These are phyloP conservation scores for Pestalotiopsis sp. DNA, from an alignment of 2,329 filamentous ascomycete species.

Conservation along the genomic window DNA sequence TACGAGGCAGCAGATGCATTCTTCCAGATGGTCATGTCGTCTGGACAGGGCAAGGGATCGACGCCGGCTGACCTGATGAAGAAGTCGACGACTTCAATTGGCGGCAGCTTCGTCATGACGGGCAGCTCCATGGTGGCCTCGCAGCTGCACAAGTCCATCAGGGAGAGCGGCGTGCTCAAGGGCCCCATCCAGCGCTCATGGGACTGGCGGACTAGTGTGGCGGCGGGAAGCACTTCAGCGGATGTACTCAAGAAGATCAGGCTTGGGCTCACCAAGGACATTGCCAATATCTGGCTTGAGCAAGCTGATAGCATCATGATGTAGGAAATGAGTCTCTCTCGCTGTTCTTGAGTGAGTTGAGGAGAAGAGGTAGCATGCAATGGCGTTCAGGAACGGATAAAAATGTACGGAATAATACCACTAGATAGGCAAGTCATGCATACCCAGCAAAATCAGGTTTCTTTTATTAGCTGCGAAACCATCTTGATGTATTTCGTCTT, in stretches of 20 bases:
- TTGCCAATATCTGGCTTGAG: constrained; percentile 68
- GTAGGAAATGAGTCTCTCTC: constrained; percentile 22
- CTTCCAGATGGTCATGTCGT: constrained; percentile 72
- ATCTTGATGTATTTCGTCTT: too few relatives aligned
- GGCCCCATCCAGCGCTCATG: constrained; percentile 59
- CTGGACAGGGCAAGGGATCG: constrained; percentile 64
- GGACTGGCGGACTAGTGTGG: constrained; percentile 68
- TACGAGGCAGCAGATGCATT: constrained; percentile 77
- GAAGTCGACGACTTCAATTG: constrained; percentile 46
- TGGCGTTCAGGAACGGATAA: constrained; percentile 2
- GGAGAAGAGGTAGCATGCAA: background rate
- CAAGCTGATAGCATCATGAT: constrained; percentile 59
- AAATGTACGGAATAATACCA: background rate
- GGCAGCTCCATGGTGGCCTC: constrained; percentile 71
- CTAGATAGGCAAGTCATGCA: background rate
- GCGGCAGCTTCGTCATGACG: constrained; percentile 66
- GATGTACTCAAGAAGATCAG: constrained; percentile 75
- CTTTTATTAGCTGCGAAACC: constrained; percentile 15
- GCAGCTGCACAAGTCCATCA: constrained; percentile 59
- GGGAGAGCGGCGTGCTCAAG: constrained; percentile 30
- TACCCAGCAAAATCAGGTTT: background rate
- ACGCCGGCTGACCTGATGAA: constrained; percentile 68
- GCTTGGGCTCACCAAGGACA: constrained; percentile 71
- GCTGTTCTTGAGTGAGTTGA: too few relatives aligned
- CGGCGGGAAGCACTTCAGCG: constrained; percentile 57